phyloP scores from a whole-genome alignment of 192 early-diverging fungal species.

The Cladochytrium replicatum region DNA sequence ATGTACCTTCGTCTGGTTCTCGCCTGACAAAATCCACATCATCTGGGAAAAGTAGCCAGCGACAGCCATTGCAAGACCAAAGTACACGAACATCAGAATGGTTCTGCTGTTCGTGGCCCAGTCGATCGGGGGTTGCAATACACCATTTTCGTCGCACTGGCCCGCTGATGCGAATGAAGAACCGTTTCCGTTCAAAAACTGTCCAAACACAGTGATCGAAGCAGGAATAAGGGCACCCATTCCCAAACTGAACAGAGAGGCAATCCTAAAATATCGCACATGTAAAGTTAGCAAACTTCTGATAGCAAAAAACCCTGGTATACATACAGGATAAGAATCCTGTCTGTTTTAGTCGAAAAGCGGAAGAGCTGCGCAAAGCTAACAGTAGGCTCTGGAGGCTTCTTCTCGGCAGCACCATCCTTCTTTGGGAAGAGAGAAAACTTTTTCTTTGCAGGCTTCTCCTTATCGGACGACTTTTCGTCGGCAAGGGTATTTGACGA shows the following conservation, averaged over 20 bases:
- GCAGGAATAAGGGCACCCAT: constrained; percentile 17
- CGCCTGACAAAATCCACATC: constrained; percentile 25
- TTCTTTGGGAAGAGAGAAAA: too few relatives aligned
- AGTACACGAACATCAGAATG: constrained; percentile 10
- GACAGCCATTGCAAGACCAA: constrained; percentile 2
- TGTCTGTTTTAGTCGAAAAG: constrained; percentile 4
- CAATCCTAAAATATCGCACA: constrained; percentile 7
- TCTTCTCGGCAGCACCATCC: constrained; percentile 1
- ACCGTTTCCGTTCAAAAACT: too few relatives aligned
- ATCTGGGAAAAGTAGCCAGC: constrained; percentile 7
- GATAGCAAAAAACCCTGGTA: not conserved
- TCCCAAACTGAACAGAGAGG: constrained; percentile 5
- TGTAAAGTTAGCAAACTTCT: not conserved
- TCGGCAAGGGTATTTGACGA: too few relatives aligned
- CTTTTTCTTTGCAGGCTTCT: too few relatives aligned
- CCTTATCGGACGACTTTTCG: too few relatives aligned
- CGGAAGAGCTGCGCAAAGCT: constrained; percentile 8
- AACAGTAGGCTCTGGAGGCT: constrained; percentile 12
- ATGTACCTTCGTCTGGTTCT: constrained; percentile 23
- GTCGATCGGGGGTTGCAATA: too few relatives aligned
- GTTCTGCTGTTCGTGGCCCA: too few relatives aligned
- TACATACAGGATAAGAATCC: constrained; percentile 12
- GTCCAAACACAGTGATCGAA: constrained; percentile 14
- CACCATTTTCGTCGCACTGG: too few relatives aligned
- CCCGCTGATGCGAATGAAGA: too few relatives aligned